Percentiles rank a stretch among this genome's conserved stretches.
Evolutionary conservation across 768 basidiomycete species (phyloP).

Genomic region (Guyanaporus albipodus): DNA sequence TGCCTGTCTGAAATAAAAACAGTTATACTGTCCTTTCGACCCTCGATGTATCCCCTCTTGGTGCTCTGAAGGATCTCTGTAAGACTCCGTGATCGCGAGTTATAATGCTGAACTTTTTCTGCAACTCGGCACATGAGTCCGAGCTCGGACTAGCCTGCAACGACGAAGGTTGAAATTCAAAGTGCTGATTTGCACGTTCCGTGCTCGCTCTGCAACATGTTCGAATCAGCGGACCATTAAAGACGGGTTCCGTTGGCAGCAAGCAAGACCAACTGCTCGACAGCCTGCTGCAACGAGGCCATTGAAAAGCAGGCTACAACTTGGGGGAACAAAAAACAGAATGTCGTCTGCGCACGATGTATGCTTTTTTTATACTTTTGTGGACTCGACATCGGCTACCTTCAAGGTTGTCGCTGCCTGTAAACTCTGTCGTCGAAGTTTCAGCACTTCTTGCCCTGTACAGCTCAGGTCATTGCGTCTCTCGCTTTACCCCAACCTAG

Average conservation of each 20-base stretch:
- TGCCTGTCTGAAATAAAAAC: constrained; percentile 50
- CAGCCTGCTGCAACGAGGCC: constrained; percentile 28
- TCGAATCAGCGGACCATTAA: background rate
- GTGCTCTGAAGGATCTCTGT: constrained; percentile 52
- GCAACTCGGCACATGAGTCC: constrained; percentile 20
- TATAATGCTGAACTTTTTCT: constrained; percentile 45
- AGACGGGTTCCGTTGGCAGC: constrained; percentile 11
- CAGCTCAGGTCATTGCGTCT: too few relatives aligned
- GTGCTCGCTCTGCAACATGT: constrained; percentile 32
- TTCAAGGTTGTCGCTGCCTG: too few relatives aligned
- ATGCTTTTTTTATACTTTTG: too few relatives aligned
- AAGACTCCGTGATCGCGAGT: constrained; percentile 43
- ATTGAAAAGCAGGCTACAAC: constrained; percentile 1
- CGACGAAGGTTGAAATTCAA: constrained; percentile 29
- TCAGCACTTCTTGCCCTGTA: too few relatives aligned
- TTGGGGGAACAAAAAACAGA: too few relatives aligned
- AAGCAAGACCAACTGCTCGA: constrained; percentile 28
- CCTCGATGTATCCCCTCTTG: constrained; percentile 45
- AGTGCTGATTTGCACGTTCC: constrained; percentile 52
- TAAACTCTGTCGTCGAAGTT: too few relatives aligned
- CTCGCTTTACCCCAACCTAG: too few relatives aligned
- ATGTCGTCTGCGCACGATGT: too few relatives aligned
- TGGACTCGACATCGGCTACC: too few relatives aligned
- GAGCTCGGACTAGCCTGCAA: constrained; percentile 20
- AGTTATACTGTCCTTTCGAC: constrained; percentile 47